Conservation (phyloP, 73 alveolate species). For the Tetrahymena malaccensis region DNA sequence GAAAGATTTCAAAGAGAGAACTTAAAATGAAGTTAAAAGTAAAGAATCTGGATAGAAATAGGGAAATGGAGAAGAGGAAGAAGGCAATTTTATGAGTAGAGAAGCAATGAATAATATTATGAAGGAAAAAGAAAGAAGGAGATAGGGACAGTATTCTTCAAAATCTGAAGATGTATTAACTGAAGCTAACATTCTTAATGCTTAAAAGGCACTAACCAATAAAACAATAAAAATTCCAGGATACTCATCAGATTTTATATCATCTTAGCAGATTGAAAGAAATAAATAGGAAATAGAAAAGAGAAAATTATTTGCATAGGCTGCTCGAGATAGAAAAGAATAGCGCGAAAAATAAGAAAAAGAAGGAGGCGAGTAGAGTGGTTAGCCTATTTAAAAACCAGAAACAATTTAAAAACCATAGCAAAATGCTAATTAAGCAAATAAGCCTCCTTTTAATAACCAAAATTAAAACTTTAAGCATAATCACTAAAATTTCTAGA, state of each 20-base stretch:
- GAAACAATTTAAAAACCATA: background rate
- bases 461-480: background rate
- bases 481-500: background rate
- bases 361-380: background rate
- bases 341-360: background rate
- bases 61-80: background rate
- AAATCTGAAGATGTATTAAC: background rate
- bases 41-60: background rate
- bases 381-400: background rate
- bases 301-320: background rate
- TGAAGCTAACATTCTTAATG: background rate
- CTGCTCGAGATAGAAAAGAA: background rate
- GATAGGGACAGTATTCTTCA: background rate
- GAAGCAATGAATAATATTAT: background rate
- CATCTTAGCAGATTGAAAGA: background rate
- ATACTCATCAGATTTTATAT: background rate
- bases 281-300: background rate
- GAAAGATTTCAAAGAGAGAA: background rate
- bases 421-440: background rate
- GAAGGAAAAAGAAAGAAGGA: background rate
- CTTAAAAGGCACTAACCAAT: background rate
- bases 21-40: background rate
- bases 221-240: background rate
- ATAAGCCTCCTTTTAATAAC: background rate
- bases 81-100: background rate